Evolutionary conservation across 345 rosid genomes (phyloP).

Genomic region (Lumnitzera littorea): DNA sequence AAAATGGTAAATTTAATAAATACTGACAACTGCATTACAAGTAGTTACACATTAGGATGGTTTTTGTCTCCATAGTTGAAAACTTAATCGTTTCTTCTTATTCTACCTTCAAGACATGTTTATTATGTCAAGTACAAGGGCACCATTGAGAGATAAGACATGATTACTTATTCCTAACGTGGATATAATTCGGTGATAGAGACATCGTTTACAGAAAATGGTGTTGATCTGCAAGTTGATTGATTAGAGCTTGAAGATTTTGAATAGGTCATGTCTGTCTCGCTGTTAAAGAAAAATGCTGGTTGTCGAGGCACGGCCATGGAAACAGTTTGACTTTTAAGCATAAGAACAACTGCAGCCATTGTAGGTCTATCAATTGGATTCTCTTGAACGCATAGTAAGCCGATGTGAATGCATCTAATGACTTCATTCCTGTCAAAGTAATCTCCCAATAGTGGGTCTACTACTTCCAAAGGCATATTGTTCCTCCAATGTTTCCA

Average conservation of each 20-base stretch:
- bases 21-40: too few species aligned
- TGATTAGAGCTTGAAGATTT: conserved; percentile 13
- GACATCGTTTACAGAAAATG: conserved; percentile 24
- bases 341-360: conserved; percentile 19
- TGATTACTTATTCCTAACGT: conserved; percentile 12
- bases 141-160: too few species aligned
- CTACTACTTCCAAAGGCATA: conserved; percentile 9
- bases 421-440: conserved; percentile 15
- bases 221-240: background rate
- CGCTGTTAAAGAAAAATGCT: conserved; percentile 8
- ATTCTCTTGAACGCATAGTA: conserved; percentile 30
- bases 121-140: too few species aligned
- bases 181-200: conserved; percentile 34
- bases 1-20: too few species aligned
- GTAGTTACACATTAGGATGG: too few species aligned
- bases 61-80: too few species aligned
- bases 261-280: background rate
- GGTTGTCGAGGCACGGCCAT: conserved; percentile 17
- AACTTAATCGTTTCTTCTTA: too few species aligned
- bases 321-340: conserved; percentile 13
- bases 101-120: too few species aligned
- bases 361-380: conserved; percentile 22
- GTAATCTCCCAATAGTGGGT: conserved; percentile 11
- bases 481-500: conserved; percentile 26
- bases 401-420: conserved; percentile 25